These are phyloP conservation scores for Psilocybe cyanescens DNA, from an alignment of 768 basidiomycete genomes.

Conservation along the genomic window DNA sequence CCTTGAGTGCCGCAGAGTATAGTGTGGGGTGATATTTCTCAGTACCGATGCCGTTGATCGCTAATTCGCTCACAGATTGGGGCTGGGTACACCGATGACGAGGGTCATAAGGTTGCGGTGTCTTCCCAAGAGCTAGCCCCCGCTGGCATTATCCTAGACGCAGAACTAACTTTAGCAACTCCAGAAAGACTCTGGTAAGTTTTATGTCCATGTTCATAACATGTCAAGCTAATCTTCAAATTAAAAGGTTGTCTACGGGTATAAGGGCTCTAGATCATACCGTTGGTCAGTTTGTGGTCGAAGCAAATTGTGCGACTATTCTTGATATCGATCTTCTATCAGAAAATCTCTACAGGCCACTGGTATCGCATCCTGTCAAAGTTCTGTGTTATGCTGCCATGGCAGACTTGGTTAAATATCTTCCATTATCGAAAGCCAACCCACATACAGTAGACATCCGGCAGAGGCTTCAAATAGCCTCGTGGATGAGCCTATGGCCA, in stretches of 20 bases:
- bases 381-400: slow-evolving; percentile 67
- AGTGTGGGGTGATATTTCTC: slow-evolving; percentile 41
- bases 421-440: slow-evolving; percentile 65
- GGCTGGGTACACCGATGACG: slow-evolving; percentile 74
- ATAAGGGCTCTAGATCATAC: slow-evolving; percentile 81
- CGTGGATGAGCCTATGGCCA: slow-evolving; percentile 85
- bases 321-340: background rate
- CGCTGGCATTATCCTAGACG: slow-evolving; percentile 77
- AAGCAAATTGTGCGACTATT: background rate
- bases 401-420: slow-evolving; percentile 73
- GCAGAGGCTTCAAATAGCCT: slow-evolving; percentile 71
- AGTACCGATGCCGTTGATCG: background rate
- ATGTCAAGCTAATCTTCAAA: slow-evolving; percentile 2
- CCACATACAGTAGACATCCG: slow-evolving; percentile 60
- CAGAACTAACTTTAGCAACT: slow-evolving; percentile 71
- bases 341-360: slow-evolving; percentile 69
- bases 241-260: slow-evolving; percentile 73
- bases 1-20: slow-evolving; percentile 80
- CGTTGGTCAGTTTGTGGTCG: slow-evolving; percentile 50
- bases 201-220: slow-evolving; percentile 7
- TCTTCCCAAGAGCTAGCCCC: slow-evolving; percentile 62
- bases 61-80: slow-evolving; percentile 44
- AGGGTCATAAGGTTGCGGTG: slow-evolving; percentile 67
- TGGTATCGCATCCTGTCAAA: slow-evolving; percentile 61
- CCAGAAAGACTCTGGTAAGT: slow-evolving; percentile 75